These are phyloP conservation scores for Sinapis alba DNA, from an alignment of 441 rosid species.

Conservation along the genomic window DNA sequence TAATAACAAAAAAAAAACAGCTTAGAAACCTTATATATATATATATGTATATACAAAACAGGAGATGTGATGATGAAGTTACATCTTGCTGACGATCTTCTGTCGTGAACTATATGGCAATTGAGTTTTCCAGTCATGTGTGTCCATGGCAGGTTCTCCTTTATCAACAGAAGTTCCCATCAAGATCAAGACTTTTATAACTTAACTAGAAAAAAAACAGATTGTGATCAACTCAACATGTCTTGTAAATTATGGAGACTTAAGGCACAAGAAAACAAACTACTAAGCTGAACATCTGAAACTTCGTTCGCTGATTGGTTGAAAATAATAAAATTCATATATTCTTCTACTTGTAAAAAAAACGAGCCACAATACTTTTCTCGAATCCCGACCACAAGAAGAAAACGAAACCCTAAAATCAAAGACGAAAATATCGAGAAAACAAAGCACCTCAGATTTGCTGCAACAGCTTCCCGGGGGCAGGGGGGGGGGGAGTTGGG, in stretches of 20 bases:
- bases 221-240: neutral
- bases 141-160: neutral
- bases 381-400: neutral
- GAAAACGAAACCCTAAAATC: neutral
- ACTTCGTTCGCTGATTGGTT: neutral
- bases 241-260: neutral
- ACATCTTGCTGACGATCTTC: conserved; percentile 82
- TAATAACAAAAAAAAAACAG: neutral
- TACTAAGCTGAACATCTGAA: neutral
- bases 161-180: neutral
- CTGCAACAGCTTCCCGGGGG: neutral
- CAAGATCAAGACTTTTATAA: neutral
- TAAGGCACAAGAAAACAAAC: neutral
- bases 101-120: conserved; percentile 62
- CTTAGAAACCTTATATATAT: neutral
- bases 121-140: conserved; percentile 66
- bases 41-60: neutral
- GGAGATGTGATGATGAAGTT: conserved; percentile 10
- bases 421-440: neutral
- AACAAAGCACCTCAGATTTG: neutral
- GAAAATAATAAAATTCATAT: neutral
- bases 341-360: neutral
- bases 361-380: neutral
- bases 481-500: neutral
- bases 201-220: neutral